A percentile compares a stretch with the other conserved stretches of the same genome.
Conservation (phyloP, 305 asterid species). For the Fraxinus albicans region DNA sequence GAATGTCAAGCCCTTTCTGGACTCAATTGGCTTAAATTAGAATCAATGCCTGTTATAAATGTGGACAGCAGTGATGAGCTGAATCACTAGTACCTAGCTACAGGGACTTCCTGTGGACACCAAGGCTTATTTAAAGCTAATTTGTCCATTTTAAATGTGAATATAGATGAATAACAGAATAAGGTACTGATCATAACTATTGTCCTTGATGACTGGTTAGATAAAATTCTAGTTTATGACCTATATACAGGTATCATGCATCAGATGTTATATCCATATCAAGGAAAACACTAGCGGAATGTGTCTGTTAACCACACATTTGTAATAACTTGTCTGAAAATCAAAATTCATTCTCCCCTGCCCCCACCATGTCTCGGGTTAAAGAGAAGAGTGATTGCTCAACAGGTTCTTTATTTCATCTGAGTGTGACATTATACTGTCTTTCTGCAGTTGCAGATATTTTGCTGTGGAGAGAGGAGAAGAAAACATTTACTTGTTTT, state of each 20-base stretch:
- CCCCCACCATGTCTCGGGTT: neutral
- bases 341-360: neutral
- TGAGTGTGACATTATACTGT: conserved; percentile 27
- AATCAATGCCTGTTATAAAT: conserved; percentile 5
- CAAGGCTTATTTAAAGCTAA: neutral
- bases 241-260: neutral
- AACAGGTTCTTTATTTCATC: conserved; percentile 20
- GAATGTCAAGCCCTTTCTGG: conserved; percentile 16
- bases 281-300: neutral
- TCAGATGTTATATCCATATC: neutral
- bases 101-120: conserved; percentile 11
- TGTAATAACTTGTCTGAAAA: neutral
- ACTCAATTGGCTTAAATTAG: conserved; percentile 14
- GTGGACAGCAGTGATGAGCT: conserved; percentile 3
- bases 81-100: conserved; percentile 17
- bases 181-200: neutral
- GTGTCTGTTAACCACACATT: neutral
- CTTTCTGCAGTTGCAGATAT: conserved; percentile 76
- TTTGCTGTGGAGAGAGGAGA: conserved; percentile 97
- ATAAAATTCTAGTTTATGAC: neutral
- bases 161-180: neutral
- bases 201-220: neutral
- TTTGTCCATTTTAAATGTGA: neutral
- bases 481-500: conserved; percentile 64
- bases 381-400: conserved; percentile 9